These are phyloP conservation scores for Marvania coccoides DNA, from an alignment of 139 green algal species.

Conservation along the genomic window DNA sequence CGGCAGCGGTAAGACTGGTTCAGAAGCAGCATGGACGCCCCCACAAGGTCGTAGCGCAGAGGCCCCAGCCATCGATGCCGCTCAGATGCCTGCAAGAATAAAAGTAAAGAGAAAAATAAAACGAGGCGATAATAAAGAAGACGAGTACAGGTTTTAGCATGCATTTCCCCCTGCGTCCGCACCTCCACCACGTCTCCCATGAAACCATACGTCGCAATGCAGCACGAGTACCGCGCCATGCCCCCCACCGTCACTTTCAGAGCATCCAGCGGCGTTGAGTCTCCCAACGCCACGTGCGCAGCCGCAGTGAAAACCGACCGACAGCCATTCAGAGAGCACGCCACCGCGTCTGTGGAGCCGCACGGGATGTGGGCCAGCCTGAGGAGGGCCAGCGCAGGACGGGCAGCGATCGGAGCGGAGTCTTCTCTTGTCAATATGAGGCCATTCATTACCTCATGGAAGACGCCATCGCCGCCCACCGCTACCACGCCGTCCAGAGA, in stretches of 20 bases:
- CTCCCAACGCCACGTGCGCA: slow-evolving; percentile 77
- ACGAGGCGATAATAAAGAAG: no score
- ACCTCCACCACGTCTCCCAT: slow-evolving; percentile 82
- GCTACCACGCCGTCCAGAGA: slow-evolving; percentile 24
- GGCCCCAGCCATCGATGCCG: slow-evolving; percentile 60
- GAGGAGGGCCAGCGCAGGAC: slow-evolving; percentile 19
- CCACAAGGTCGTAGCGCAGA: slow-evolving; percentile 39
- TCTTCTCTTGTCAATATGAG: no score
- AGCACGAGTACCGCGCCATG: slow-evolving; percentile 16
- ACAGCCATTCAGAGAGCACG: slow-evolving; percentile 72
- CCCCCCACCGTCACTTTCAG: slow-evolving; percentile 30
- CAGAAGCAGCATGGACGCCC: slow-evolving; percentile 23
- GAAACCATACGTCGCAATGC: slow-evolving; percentile 56
- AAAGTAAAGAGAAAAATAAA: no score
- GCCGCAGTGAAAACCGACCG: slow-evolving; percentile 58
- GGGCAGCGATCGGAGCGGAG: slow-evolving; percentile 43
- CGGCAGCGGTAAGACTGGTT: background rate
- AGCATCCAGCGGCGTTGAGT: slow-evolving; percentile 70
- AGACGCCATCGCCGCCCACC: slow-evolving; percentile 78
- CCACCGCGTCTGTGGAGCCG: slow-evolving; percentile 80
- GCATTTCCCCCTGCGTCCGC: no score
- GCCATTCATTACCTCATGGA: slow-evolving; percentile 81
- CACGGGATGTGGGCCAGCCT: slow-evolving; percentile 73
- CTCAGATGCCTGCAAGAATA: slow-evolving; percentile 38
- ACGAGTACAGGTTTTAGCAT: no score